Evolutionary conservation across 805 yeast species (phyloP).

Genomic region (Priceomyces fermenticarens): DNA sequence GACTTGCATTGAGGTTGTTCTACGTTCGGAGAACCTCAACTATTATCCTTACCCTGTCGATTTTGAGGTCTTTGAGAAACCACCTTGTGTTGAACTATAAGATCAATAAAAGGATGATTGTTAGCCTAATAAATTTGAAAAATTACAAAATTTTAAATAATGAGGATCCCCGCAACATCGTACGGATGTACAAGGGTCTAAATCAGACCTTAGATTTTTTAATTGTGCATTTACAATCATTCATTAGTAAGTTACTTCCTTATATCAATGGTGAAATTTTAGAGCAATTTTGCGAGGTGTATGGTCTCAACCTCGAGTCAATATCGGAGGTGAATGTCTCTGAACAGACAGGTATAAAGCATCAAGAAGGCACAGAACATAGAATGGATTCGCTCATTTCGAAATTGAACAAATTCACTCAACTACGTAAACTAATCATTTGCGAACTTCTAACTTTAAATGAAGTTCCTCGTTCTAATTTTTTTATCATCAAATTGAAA

Average conservation of each 20-base stretch:
- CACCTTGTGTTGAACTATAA: conserved; percentile 33
- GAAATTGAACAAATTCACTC: conserved; percentile 29
- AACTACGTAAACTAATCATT: conserved; percentile 32
- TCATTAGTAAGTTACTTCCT: conserved; percentile 28
- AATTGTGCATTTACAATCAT: conserved; percentile 24
- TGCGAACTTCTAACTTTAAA: conserved; percentile 38
- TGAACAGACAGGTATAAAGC: too few relatives aligned
- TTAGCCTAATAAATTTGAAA: conserved; percentile 28
- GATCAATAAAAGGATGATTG: conserved; percentile 34
- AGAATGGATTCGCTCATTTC: conserved; percentile 11
- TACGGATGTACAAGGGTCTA: conserved; percentile 15
- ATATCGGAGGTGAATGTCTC: background rate
- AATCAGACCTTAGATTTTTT: conserved; percentile 26
- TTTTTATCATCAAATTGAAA: conserved; percentile 27
- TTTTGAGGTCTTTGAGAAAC: conserved; percentile 20
- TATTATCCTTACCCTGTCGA: conserved; percentile 21
- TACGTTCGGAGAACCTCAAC: conserved; percentile 21
- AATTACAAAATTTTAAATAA: conserved; percentile 4
- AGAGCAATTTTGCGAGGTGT: conserved; percentile 39
- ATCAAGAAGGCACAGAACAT: background rate
- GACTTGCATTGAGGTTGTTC: conserved; percentile 25
- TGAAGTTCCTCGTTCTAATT: conserved; percentile 25
- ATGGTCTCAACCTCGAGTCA: conserved; percentile 24
- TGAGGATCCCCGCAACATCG: conserved; percentile 1
- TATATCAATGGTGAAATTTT: conserved; percentile 33